A percentile compares a stretch with the other conserved stretches of the same genome.
Evolutionary conservation across 129 eudicot species (phyloP).

Genomic region (Apium graveolens): DNA sequence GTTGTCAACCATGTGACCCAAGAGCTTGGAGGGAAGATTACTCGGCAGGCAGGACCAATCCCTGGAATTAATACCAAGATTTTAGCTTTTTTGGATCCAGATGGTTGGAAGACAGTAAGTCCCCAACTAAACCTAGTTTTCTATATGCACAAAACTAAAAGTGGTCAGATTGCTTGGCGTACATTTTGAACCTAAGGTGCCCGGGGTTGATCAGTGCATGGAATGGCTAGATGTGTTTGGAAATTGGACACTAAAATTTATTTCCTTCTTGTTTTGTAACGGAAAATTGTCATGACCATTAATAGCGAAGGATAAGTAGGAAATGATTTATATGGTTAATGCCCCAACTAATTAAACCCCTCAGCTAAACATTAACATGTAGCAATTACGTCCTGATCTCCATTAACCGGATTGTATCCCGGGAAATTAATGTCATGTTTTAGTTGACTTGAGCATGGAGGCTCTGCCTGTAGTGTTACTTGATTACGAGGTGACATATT

Average conservation of each 20-base stretch:
- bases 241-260: not conserved
- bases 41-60: constrained; percentile 82
- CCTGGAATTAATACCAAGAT: constrained; percentile 86
- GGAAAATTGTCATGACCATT: not conserved
- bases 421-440: not conserved
- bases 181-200: not conserved
- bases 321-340: not conserved
- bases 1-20: constrained; percentile 60
- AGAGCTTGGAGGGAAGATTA: constrained; percentile 91
- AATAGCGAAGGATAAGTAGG: not conserved
- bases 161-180: not conserved
- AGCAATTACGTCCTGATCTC: not conserved
- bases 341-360: not conserved
- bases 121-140: not conserved
- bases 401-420: not conserved
- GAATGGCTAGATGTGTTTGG: not conserved
- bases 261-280: not conserved
- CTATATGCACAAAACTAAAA: not conserved
- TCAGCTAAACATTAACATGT: not conserved
- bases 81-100: constrained; percentile 76
- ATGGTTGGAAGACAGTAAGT: constrained; percentile 98
- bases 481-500: not conserved
- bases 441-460: not conserved
- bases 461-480: not conserved
- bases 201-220: not conserved